Percentiles rank a stretch among this genome's conserved stretches.
Conservation (phyloP, 768 basidiomycete species). For the Daedalea quercina region DNA sequence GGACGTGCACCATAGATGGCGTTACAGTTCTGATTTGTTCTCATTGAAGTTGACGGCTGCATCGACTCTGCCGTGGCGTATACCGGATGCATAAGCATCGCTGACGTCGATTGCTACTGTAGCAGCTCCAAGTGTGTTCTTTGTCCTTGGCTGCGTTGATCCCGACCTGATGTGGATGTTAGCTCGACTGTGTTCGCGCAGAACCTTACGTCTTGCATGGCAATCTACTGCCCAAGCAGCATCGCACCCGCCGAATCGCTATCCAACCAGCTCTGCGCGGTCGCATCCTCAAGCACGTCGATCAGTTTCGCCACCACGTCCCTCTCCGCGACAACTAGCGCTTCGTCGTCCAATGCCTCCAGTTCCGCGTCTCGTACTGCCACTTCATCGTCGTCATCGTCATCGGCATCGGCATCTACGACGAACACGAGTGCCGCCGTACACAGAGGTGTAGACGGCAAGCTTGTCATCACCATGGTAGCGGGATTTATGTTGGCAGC, state of each 20-base stretch:
- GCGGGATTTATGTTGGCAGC: background rate
- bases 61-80: slow-evolving; percentile 30
- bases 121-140: slow-evolving; percentile 24
- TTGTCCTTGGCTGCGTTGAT: background rate
- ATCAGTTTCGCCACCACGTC: slow-evolving; percentile 30
- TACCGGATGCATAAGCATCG: slow-evolving; percentile 37
- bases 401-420: background rate
- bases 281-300: slow-evolving; percentile 28
- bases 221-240: slow-evolving; percentile 29
- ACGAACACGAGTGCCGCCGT: background rate
- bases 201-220: slow-evolving; percentile 32
- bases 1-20: background rate
- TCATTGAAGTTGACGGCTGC: slow-evolving; percentile 36
- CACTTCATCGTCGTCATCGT: slow-evolving; percentile 1
- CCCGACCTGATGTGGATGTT: background rate
- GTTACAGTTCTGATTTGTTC: background rate
- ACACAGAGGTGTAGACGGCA: background rate
- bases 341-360: slow-evolving; percentile 6
- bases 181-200: slow-evolving; percentile 28
- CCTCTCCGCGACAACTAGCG: slow-evolving; percentile 5
- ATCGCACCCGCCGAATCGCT: slow-evolving; percentile 35
- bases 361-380: slow-evolving; percentile 1
- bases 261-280: slow-evolving; percentile 41
- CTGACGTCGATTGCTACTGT: slow-evolving; percentile 47
- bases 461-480: background rate